A percentile compares a stretch with the other conserved stretches of the same genome.
These are phyloP conservation scores for Penicillium corylophilum DNA, from an alignment of 2,329 filamentous ascomycete species.

Conservation along the genomic window DNA sequence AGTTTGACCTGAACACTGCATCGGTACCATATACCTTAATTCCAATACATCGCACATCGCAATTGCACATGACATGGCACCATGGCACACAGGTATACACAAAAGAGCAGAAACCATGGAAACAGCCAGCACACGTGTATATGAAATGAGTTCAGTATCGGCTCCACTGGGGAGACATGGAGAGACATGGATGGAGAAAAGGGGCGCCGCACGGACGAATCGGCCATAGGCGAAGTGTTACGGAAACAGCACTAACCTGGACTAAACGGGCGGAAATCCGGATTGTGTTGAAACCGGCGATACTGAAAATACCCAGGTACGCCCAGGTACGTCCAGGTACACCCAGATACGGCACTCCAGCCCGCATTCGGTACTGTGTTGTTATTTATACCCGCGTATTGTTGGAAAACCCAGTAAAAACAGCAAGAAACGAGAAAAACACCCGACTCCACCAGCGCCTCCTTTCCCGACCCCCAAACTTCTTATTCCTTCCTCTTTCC, in stretches of 20 bases:
- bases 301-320: neutral
- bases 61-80: no score
- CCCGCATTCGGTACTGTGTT: slow-evolving; percentile 22
- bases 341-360: neutral
- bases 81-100: neutral
- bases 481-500: slow-evolving; percentile 37
- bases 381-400: slow-evolving; percentile 15
- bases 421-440: neutral
- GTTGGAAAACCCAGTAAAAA: slow-evolving; percentile 12
- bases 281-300: neutral
- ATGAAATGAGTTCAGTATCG: slow-evolving; percentile 2
- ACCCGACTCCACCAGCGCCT: slow-evolving; percentile 29
- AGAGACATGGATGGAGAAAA: slow-evolving; percentile 12
- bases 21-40: neutral
- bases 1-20: neutral
- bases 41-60: neutral
- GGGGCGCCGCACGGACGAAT: slow-evolving; percentile 8
- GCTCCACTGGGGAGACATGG: slow-evolving; percentile 1
- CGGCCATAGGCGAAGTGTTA: slow-evolving; percentile 5
- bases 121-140: slow-evolving; percentile 9
- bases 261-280: neutral
- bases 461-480: slow-evolving; percentile 34
- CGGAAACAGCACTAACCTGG: slow-evolving; percentile 8
- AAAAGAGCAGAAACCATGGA: neutral
- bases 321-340: neutral